These are phyloP conservation scores for Camellia japonica DNA, from an alignment of 148 eudicot genomes.

Conservation along the genomic window DNA sequence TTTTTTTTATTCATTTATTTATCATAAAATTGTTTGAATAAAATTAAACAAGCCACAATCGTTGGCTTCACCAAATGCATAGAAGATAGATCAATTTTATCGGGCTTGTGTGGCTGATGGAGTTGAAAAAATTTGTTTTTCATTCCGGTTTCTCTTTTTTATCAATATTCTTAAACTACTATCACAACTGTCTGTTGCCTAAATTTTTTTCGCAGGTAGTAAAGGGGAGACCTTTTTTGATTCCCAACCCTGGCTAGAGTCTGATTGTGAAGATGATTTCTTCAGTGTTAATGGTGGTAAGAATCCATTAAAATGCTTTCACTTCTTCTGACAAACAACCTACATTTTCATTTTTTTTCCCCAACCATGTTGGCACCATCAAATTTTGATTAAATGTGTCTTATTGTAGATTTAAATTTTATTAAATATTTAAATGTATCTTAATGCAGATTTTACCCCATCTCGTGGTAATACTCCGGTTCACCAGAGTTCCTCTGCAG, in stretches of 20 bases:
- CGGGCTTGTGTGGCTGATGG: not conserved
- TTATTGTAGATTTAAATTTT: not conserved
- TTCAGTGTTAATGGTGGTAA: slow-evolving; percentile 82
- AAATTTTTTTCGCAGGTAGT: slow-evolving; percentile 53
- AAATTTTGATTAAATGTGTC: too few relatives aligned
- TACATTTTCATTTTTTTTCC: not conserved
- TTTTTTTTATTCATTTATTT: too few relatives aligned
- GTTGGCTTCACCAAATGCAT: too few relatives aligned
- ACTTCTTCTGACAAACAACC: too few relatives aligned
- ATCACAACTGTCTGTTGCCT: not conserved
- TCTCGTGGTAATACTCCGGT: slow-evolving; percentile 73
- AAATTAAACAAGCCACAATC: too few relatives aligned
- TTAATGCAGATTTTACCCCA: slow-evolving; percentile 75
- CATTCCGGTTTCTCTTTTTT: not conserved
- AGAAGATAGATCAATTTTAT: not conserved
- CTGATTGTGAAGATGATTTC: slow-evolving; percentile 88
- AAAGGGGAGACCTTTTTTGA: slow-evolving; percentile 80
- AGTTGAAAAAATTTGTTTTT: not conserved
- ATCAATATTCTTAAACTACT: slow-evolving; percentile 3
- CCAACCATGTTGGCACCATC: too few relatives aligned
- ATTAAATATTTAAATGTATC: not conserved
- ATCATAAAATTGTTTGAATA: too few relatives aligned
- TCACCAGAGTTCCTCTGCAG: slow-evolving; percentile 44
- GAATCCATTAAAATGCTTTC: slow-evolving; percentile 16
- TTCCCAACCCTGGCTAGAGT: slow-evolving; percentile 80